Evolutionary conservation across 768 basidiomycete species (phyloP).

Genomic region (Coprinellus micaceus): DNA sequence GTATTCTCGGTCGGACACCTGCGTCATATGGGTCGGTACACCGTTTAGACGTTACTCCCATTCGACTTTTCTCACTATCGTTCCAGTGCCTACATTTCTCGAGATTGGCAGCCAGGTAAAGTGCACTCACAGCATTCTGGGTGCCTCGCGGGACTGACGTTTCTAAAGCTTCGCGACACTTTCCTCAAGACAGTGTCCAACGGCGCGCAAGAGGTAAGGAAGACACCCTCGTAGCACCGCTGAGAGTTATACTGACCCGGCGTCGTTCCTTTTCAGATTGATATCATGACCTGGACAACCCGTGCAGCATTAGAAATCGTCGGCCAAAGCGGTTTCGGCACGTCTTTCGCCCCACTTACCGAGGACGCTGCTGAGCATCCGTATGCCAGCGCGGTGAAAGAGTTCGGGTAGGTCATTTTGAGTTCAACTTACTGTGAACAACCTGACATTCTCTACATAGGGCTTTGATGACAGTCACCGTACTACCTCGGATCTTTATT

Average conservation of each 20-base stretch:
- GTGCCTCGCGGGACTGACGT: neutral
- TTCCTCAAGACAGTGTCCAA: conserved; percentile 21
- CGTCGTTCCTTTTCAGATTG: conserved; percentile 11
- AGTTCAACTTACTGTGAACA: neutral
- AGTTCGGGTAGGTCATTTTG: conserved; percentile 23
- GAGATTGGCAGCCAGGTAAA: conserved; percentile 25
- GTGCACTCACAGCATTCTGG: neutral
- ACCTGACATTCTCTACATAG: conserved; percentile 5
- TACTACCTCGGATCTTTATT: conserved; percentile 13
- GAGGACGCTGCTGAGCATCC: conserved; percentile 26
- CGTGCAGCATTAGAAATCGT: conserved; percentile 48
- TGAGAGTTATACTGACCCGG: too few relatives aligned
- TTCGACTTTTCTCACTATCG: neutral
- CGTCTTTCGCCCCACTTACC: conserved; percentile 38
- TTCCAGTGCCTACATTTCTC: conserved; percentile 32
- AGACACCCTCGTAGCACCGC: too few relatives aligned
- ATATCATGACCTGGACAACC: conserved; percentile 33
- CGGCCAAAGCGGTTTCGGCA: conserved; percentile 46
- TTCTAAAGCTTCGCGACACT: conserved; percentile 25
- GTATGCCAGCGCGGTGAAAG: conserved; percentile 26
- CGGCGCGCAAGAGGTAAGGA: conserved; percentile 26
- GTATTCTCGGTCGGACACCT: conserved; percentile 41
- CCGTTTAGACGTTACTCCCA: neutral
- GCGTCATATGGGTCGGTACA: conserved; percentile 32
- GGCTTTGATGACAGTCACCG: neutral